Evolutionary conservation across 495 filamentous ascomycete species (phyloP), one percentile per base, ranked within the genome.

Genomic region (Hypoxylon lenormandii): DNA sequence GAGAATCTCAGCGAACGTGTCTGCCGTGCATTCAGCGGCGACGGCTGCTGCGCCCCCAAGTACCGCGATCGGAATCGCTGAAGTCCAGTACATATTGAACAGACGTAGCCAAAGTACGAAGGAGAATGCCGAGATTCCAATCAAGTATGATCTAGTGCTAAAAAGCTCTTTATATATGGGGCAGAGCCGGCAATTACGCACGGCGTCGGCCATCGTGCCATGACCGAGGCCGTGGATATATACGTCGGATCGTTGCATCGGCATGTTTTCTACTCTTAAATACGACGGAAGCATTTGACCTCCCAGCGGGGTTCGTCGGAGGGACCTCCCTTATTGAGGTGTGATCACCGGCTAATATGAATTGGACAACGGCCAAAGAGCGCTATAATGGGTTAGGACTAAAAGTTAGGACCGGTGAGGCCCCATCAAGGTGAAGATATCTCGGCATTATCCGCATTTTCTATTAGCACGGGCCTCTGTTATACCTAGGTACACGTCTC

Each of bases 1-100:
- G 6, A 78, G 64, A n/a, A 74, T 59, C 3, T 6, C 12, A 3
- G 56, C 30, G 15, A 79, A 77, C 11, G 66, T 65, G 8, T 66
- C 66, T 18, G 52, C 8, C 13, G 70, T 64, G 64, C 70, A 73
- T 47, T 58, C 55, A 15, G 64, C 61, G 45, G 16, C 36, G 6
- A 37, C 61, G 4, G 60, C 50, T 8, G 47, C 33, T 12, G 54
- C 48, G 42, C 46, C 60, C 26, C 55, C 58, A 30, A 73, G 52
- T n/a, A 72, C 10, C 13, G 28, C 46, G 11, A 65, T 42, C 30
- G 62, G 30, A 40, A 48, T 38, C 10, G 54, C 30, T 0, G 28
- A 56, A 19, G 30, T 45, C 43, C 33, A 47, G 46, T 55, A 36
- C 66, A 69, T 73, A 33, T 8, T 43, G 48, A 22, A 15, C 16